Conservation (phyloP, 306 rosid genomes). For the Citrullus mucosospermus region DNA sequence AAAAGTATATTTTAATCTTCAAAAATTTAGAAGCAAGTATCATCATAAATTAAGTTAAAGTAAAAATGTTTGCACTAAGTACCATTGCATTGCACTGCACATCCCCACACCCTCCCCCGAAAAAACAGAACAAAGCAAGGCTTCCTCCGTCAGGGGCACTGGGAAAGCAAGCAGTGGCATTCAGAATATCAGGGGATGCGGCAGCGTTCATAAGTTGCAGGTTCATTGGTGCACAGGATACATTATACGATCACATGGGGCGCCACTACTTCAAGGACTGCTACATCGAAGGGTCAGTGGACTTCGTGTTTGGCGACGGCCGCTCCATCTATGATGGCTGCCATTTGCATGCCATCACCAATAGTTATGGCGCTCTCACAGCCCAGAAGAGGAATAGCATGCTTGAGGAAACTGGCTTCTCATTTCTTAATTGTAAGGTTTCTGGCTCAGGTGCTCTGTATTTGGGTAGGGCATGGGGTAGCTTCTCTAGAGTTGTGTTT, state of each 20-base stretch:
- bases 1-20: too few relatives aligned
- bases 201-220: conserved; percentile 48
- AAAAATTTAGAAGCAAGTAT: too few relatives aligned
- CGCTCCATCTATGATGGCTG: conserved; percentile 50
- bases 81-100: too few relatives aligned
- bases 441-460: conserved; percentile 93
- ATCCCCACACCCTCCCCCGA: too few relatives aligned
- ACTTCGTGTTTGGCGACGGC: conserved; percentile 63
- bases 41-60: too few relatives aligned
- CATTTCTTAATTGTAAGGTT: conserved; percentile 85
- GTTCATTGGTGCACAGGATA: conserved; percentile 64
- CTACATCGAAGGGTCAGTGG: conserved; percentile 61
- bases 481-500: conserved; percentile 79
- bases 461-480: conserved; percentile 98
- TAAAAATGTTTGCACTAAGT: too few relatives aligned
- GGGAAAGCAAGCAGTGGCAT: conserved; percentile 49
- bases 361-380: conserved; percentile 54
- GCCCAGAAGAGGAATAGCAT: conserved; percentile 79
- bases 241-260: conserved; percentile 56
- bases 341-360: conserved; percentile 83
- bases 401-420: conserved; percentile 84
- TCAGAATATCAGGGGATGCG: conserved; percentile 44
- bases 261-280: conserved; percentile 59
- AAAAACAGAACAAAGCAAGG: neutral
- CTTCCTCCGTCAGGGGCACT: neutral